Conservation (phyloP, 73 alveolate genomes). For the Blepharisma stoltei region DNA sequence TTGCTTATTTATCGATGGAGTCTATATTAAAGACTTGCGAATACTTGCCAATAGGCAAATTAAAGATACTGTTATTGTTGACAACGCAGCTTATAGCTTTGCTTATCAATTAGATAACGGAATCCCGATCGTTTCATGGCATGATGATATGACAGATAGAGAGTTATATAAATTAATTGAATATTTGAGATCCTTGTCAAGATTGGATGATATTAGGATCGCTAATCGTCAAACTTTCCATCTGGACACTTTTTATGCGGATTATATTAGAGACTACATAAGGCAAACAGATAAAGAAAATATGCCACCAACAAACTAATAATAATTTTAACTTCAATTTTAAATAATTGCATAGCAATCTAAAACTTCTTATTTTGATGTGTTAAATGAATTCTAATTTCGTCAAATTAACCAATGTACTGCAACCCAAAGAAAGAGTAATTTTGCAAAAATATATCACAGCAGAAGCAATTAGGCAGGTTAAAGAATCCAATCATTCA, state of each 20-base stretch:
- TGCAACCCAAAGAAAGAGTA: conserved; percentile 11
- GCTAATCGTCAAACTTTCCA: too few species aligned
- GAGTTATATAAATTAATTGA: conserved; percentile 55
- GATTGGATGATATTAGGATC: too few species aligned
- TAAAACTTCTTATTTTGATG: too few species aligned
- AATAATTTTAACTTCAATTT: too few species aligned
- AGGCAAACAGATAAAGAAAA: too few species aligned
- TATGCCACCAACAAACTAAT: too few species aligned
- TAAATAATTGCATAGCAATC: too few species aligned
- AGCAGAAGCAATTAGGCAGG: conserved; percentile 15
- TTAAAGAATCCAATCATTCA: neutral
- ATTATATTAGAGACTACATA: too few species aligned
- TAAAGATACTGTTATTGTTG: conserved; percentile 47
- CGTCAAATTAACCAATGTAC: too few species aligned
- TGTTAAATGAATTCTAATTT: too few species aligned
- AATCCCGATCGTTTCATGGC: conserved; percentile 57
- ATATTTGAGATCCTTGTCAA: conserved; percentile 27
- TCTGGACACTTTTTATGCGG: too few species aligned
- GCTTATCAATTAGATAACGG: conserved; percentile 57
- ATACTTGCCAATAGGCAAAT: conserved; percentile 41
- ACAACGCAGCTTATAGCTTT: conserved; percentile 54
- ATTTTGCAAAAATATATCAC: neutral
- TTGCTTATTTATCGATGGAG: conserved; percentile 54
- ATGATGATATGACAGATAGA: conserved; percentile 49
- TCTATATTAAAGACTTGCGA: conserved; percentile 73